Evolutionary conservation across 2,329 filamentous ascomycete genomes (phyloP), one percentile per base, ranked within the genome.

Genomic region (Xylariaceae sp.): DNA sequence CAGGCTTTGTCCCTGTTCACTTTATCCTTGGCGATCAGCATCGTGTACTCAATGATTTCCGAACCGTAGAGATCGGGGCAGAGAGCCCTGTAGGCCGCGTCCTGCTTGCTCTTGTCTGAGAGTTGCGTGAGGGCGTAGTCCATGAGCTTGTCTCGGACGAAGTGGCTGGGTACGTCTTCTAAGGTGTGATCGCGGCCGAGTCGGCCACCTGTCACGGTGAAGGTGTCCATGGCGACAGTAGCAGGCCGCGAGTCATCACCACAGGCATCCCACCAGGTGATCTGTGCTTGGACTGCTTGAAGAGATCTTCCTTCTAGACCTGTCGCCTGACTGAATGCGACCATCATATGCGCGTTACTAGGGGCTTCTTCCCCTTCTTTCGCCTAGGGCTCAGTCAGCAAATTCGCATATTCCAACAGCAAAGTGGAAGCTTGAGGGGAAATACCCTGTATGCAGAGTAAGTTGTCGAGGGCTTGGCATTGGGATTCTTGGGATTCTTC

Each of bases 121-220:
- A 46, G 5, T 17, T 37, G 3, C n/a, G 44, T 42, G 23, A 37
- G 22, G 33, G 37, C 37, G 23, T 42, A 46, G 38, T 46, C 29
- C 38, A 46, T 46, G 17, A 46, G 44, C 14, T n/a, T 23, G 23
- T 46, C 44, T 16, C 44, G 38, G 8, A 37, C 38, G 16, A 37
- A 38, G 23, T 46, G 44, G 33, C 37, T 46, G n/a, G 44, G 39
- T 19, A 46, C 44, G 34, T 42, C 44, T 20, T 37, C 38, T 11
- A 46, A 37, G 12, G 38, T 46, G 16, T 46, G 38, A n/a, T 46
- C 38, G 33, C 38, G 44, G 21, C 44, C 44, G 11, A 42, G 22
- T n/a, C 39, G 44, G 12, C 44, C 44, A 6, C 44, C 38, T 14
- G 23, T 7, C 21, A 38, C 39, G 16, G 10, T 5, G n/a, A 17